Evolutionary conservation across 75 land plant genomes (phyloP), one percentile per base, ranked within the genome.

Genomic region (Sequoiadendron giganteum): DNA sequence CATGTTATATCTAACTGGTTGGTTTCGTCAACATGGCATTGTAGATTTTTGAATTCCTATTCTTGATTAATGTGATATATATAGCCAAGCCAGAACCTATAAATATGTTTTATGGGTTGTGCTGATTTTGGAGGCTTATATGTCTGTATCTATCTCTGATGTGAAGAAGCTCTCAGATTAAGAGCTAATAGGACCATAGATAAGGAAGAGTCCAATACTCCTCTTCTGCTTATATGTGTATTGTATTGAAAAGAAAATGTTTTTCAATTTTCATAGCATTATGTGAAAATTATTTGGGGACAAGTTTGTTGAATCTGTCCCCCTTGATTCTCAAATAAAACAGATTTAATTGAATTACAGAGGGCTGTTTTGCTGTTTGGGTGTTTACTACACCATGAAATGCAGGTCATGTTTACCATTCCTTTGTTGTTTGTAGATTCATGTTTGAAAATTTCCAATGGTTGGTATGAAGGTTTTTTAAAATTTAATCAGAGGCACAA

Each of bases 251-350:
- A 52, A 55, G 36, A 30, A 32, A 52, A 52, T 52, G 55, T 52
- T 32, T 48, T 85, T 85, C 86, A 85, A 85, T 16, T 85, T 85
- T 48, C 34, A 42, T 55, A 85, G 86, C 42, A 55, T 55, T 36
- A 55, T 85, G 86, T 85, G 58, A 7, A 85, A 85, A 85, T 85
- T 55, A 85, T 85, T 85, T 85, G 86, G 86, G 86, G 65, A 19
- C 86, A 85, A 48, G 32, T 38, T 85, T 34, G 65, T 49, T 85
- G 68, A 85, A 56, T 85, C 86, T 85, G 86, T 52, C 86, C 86
- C 85, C 86, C 86, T 85, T 85, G 32, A 52, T 48, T n/a, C 68
- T 85, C 65, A 52, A 85, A 85, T 54, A 54, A 85, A 85, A 85
- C 58, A 52, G 77, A 75, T 75, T 75, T 30, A 32, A 75, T 75